Conservation (phyloP, 345 rosid genomes). For the Gynandropsis gynandra region DNA sequence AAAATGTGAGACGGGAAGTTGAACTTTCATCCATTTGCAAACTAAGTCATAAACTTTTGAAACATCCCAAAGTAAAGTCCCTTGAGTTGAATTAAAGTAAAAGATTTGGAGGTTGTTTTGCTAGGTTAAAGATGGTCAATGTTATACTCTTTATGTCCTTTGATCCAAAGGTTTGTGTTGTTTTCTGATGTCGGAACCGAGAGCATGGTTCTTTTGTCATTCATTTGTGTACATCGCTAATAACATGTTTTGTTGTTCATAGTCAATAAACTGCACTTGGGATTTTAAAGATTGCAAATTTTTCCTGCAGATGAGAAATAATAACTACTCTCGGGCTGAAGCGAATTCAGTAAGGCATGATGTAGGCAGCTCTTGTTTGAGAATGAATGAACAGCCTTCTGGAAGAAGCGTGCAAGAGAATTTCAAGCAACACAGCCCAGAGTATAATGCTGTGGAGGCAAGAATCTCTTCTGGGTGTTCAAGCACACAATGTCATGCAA, state of each 20-base stretch:
- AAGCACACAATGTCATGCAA: conserved; percentile 25
- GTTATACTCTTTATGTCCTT: too few relatives aligned
- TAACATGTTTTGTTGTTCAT: too few relatives aligned
- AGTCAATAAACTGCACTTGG: not conserved
- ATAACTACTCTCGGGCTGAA: conserved; percentile 31
- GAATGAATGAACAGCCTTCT: conserved; percentile 29
- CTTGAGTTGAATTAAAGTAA: too few relatives aligned
- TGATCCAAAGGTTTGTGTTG: too few relatives aligned
- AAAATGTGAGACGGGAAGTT: not conserved
- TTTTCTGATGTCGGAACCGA: too few relatives aligned
- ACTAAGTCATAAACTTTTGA: too few relatives aligned
- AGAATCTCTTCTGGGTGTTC: conserved; percentile 31
- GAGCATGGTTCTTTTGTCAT: too few relatives aligned
- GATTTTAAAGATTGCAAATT: conserved; percentile 14
- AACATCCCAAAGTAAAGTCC: too few relatives aligned
- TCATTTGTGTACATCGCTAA: too few relatives aligned
- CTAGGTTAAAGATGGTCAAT: too few relatives aligned
- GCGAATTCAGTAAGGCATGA: conserved; percentile 30
- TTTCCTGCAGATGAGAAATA: conserved; percentile 38
- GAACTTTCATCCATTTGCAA: too few relatives aligned
- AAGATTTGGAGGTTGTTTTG: too few relatives aligned
- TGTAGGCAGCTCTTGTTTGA: conserved; percentile 27
- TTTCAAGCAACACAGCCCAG: conserved; percentile 23
- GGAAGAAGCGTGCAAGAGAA: conserved; percentile 29
- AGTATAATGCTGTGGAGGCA: conserved; percentile 24